Base-by-base conservation (phyloP, 768 basidiomycete species). In the Leucocoprinus leucothites region DNA sequence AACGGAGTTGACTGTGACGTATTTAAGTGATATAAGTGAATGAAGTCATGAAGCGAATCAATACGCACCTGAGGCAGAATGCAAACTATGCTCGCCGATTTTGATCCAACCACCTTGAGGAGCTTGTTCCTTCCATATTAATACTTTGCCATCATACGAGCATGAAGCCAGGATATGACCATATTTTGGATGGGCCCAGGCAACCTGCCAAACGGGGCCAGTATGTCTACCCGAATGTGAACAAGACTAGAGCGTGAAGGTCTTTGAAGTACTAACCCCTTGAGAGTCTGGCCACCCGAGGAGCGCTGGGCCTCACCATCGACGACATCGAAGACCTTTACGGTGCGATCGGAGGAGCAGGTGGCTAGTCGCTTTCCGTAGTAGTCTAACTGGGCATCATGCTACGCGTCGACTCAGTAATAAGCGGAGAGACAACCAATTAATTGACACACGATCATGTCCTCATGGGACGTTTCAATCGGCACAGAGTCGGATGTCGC, bases 161-260 rank as follows among this genome's bases (percentile, higher is more conserved):
- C 94, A 96, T n/a, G 92, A 95, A 25, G 96, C 96, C 51, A 99
- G 84, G 64, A 99, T 96, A 58, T 89, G 86, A 1, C 97, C 97
- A 64, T 90, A 99, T 69, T 94, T 97, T 22, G 97, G 97, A 63
- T 99, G 96, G 2, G 91, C 96, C 97, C 97, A 99, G 21, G 94
- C 84, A 48, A 99, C 87, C 64, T 96, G 94, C 95, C 96, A 98
- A 35, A 99, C 94, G 6, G 97, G 96, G 9, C 96, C 95, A 3
- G 91, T 91, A 71, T 98, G 97, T 40, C 95, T 97, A 59, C 19
- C 47, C 42, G 51, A 35, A 14, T 56, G n/a, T 55, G 56, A 31
- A 21, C 19, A 26, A 7, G 40, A n/a, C 19, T 19, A 11, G 38
- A 57, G 31, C 11, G 11, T 31, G 18, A 57, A 26, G 13, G 47